A percentile compares a stretch with the other conserved stretches of the same genome.
Evolutionary conservation across 2,329 filamentous ascomycete species (phyloP).

Genomic region (Diaporthe longicolla): DNA sequence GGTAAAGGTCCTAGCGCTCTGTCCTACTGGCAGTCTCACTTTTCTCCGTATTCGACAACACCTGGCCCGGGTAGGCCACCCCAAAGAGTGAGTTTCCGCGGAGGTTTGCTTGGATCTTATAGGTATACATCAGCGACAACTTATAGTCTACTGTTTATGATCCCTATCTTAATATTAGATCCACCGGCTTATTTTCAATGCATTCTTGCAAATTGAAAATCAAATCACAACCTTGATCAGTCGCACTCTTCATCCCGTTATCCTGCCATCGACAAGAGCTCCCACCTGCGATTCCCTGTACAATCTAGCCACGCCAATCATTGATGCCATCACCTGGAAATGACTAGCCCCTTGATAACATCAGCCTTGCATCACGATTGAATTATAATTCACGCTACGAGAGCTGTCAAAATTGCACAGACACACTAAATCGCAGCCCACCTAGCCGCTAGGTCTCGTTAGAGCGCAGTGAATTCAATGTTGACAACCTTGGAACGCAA

Average conservation of each 20-base stretch:
- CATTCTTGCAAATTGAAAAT: background rate
- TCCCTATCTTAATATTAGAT: fast-evolving
- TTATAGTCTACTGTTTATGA: no score
- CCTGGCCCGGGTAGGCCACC: background rate
- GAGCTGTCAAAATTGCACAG: background rate
- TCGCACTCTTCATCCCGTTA: background rate
- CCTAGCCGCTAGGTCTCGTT: background rate
- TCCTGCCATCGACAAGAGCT: background rate
- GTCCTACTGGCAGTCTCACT: background rate
- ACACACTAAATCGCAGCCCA: background rate
- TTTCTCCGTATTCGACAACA: background rate
- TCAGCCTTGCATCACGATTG: background rate
- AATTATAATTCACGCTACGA: background rate
- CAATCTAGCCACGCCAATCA: background rate
- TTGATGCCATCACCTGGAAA: background rate
- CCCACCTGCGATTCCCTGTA: background rate
- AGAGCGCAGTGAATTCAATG: background rate
- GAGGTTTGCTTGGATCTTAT: background rate
- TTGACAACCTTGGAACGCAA: background rate
- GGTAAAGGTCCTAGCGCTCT: background rate
- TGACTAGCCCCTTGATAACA: background rate
- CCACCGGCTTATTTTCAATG: no score
- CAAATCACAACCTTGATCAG: background rate
- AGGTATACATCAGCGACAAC: no score
- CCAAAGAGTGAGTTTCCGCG: no score